Base-by-base conservation (phyloP, 2,329 filamentous ascomycete species). In the Huntiella moniliformis region DNA sequence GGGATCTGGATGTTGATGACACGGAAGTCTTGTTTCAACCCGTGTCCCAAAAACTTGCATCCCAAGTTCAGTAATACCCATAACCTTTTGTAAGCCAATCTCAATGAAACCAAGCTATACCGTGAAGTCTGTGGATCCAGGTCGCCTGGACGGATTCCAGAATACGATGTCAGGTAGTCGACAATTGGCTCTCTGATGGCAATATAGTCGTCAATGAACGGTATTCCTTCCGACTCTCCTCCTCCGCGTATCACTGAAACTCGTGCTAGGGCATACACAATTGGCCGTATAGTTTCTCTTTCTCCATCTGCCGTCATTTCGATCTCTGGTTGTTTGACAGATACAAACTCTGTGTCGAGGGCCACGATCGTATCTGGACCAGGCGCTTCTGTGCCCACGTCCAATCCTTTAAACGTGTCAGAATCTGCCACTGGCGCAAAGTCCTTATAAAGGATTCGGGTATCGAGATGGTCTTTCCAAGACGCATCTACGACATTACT, bases 1-100 rank as follows among this genome's bases (percentile, higher is more conserved):
- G 92, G 91, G 0, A 98, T 82, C 59, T 95, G 84, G 47, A 98
- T 95, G 60, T 98, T 98, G 63, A 94, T 93, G 47, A 93, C 93
- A 45, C 91, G 84, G 64, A 98, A 96, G 61, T 98, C 91, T 54
- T 91, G 88, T 53, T 84, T 84, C 37, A 98, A 68, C 3, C 88
- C 88, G 56, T 98, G 91, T 2, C 91, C 91, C 4, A 98, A 73
- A 58, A 98, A 98, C 51, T 83, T 76, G 62, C 86, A 94, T 41
- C 91, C 91, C 0, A 96, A 70, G 57, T 98, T 98, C 31, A 98
- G 73, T 13, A 98, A 70, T 12, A 96, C 74, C 92, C 92, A 98
- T 28, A 98, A 76, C 60, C 95, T 95, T 63, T 98, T 98, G 68
- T 96, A 98, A 1, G 84, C 87, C 48, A 82, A 74, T 59, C 98